phyloP scores from a whole-genome alignment of 2,329 filamentous ascomycete species.

The Stagonosporopsis tanaceti region DNA sequence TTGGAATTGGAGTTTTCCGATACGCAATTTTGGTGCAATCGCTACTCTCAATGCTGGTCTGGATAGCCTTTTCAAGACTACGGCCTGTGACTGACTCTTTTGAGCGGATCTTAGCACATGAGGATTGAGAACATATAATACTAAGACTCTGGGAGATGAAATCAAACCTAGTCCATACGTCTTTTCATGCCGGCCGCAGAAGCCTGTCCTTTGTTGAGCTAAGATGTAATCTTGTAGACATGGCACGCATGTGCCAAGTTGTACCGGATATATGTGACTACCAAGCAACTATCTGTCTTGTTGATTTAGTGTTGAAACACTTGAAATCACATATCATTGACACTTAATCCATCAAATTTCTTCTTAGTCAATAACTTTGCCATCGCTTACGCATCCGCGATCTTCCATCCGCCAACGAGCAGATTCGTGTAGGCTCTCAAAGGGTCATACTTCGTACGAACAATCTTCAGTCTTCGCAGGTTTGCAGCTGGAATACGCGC shows the following conservation, averaged over 20 bases:
- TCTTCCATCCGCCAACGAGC: conserved; percentile 35
- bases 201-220: too few species aligned
- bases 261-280: too few species aligned
- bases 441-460: conserved; percentile 45
- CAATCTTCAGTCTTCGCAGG: conserved; percentile 34
- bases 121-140: background rate
- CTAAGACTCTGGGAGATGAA: background rate
- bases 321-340: too few species aligned
- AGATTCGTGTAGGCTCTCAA: conserved; percentile 35
- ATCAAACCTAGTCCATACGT: background rate
- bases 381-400: conserved; percentile 11
- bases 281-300: too few species aligned
- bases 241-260: too few species aligned
- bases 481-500: conserved; percentile 37
- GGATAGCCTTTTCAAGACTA: conserved; percentile 30
- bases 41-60: conserved; percentile 31
- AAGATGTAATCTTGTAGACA: too few species aligned
- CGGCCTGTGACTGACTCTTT: background rate
- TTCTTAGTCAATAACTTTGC: background rate
- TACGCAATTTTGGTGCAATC: conserved; percentile 39
- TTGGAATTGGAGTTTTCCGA: conserved; percentile 52
- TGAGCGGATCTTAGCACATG: background rate
- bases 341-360: too few species aligned
- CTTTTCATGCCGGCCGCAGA: too few species aligned
- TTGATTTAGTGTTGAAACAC: too few species aligned